Evolutionary conservation across 2,329 filamentous ascomycete species (phyloP), one percentile per base, ranked within the genome.

Genomic region (Keithomyces neogunnii): DNA sequence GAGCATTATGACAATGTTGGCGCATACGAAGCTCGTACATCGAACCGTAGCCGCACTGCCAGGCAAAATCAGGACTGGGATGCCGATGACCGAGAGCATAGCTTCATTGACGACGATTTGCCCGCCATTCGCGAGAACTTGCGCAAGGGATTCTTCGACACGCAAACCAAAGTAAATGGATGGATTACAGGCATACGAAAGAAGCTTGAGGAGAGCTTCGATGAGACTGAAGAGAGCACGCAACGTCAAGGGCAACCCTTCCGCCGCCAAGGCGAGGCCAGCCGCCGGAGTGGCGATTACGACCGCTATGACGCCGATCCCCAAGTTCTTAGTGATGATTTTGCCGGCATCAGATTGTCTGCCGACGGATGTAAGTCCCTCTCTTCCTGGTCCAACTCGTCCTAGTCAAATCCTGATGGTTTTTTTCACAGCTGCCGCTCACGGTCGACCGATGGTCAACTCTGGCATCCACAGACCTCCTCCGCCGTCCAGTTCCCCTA

Each of bases 271-370:
- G 80, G 79, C 10, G 84, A 88, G 57, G 68, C 75, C 45, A 77
- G 77, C 55, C 78, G 86, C 59, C 80, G 87, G 60, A 96, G 91
- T 65, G 86, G 86, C 40, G 92, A 97, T 66, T 89, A 91, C 56
- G 86, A 91, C 60, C 84, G 89, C 52, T 99, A 99, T 64, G 93
- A 99, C 66, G 90, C 91, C 31, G 93, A 99, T 65, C 93, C 92
- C 32, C 84, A 91, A 64, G 82, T 97, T 38, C 76, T 99, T 33
- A 84, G 85, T 55, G 92, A 96, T 61, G 91, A 97, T 63, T 97
- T 99, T 70, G 80, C 81, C 11, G 81, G 81, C 33, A 85, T 86
- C 67, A 80, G 78, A 62, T 76, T 86, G 53, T 74, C 79, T 36
- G 70, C 72, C 28, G 82, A 85, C 60, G 80, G 81, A 49, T 81